phyloP scores from a whole-genome alignment of 257 asterid genomes.

The Euphrasia confusa region DNA sequence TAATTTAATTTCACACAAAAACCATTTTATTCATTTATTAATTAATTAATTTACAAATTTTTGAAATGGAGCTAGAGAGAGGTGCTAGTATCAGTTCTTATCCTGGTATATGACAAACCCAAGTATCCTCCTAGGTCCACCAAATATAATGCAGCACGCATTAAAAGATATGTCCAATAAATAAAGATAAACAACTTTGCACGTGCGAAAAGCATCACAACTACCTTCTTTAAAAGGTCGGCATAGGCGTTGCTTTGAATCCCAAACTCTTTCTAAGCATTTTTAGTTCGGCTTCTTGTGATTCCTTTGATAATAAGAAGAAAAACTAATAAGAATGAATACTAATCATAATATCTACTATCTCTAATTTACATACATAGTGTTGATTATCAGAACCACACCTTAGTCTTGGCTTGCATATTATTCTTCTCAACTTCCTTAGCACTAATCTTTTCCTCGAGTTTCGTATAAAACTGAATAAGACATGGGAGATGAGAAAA shows the following conservation, averaged over 20 bases:
- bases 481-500: constrained; percentile 17
- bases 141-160: background rate
- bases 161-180: background rate
- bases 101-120: constrained; percentile 6
- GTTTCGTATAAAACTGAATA: constrained; percentile 57
- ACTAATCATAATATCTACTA: constrained; percentile 14
- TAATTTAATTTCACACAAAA: no score
- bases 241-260: constrained; percentile 24
- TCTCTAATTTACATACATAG: background rate
- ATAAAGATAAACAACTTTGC: constrained; percentile 9
- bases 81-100: constrained; percentile 11
- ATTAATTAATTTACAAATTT: no score
- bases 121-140: constrained; percentile 13
- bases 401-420: constrained; percentile 84
- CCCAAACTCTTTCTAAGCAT: constrained; percentile 70
- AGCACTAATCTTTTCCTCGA: constrained; percentile 39
- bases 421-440: constrained; percentile 69
- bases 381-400: constrained; percentile 21
- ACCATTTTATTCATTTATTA: no score
- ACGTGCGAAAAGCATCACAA: constrained; percentile 6
- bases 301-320: constrained; percentile 41
- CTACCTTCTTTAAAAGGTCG: constrained; percentile 93
- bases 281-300: constrained; percentile 81
- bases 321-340: background rate
- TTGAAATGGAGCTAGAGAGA: background rate